Evolutionary conservation across 2,329 filamentous ascomycete species (phyloP).

Genomic region (Sclerotinia nivalis): DNA sequence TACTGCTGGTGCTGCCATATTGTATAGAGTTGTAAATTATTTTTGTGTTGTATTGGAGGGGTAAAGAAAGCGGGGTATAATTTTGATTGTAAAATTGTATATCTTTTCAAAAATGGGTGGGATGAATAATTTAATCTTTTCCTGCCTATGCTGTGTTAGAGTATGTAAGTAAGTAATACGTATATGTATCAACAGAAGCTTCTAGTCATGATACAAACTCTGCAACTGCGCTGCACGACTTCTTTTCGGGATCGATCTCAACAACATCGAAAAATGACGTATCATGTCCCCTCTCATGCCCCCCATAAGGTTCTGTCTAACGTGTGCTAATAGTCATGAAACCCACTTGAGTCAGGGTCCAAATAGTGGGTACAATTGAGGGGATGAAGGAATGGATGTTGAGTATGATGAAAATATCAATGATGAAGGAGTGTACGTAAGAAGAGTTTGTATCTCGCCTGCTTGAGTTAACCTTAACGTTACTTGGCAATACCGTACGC

Average conservation of each 20-base stretch:
- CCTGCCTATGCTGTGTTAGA: neutral
- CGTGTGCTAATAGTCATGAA: constrained; percentile 2
- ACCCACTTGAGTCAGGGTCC: constrained; percentile 14
- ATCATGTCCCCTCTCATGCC: neutral
- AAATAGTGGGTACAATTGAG: neutral
- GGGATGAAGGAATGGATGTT: neutral
- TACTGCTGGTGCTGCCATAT: constrained; percentile 37
- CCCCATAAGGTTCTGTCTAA: neutral
- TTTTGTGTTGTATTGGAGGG: neutral
- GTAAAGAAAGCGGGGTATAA: constrained; percentile 14
- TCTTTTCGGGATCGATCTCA: constrained; percentile 10
- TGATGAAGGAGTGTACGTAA: constrained; percentile 13
- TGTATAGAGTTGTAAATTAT: constrained; percentile 14
- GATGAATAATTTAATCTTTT: constrained; percentile 4
- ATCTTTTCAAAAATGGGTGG: neutral
- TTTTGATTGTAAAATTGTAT: constrained; percentile 16
- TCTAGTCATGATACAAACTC: constrained; percentile 4
- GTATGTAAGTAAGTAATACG: neutral
- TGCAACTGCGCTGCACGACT: neutral
- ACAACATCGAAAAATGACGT: constrained; percentile 3
- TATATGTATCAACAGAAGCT: constrained; percentile 10
- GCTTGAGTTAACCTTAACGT: no score
- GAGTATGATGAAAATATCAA: neutral
- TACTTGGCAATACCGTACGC: neutral
- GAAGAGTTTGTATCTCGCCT: neutral